phyloP scores from a whole-genome alignment of 148 eudicot species.

The Rheum nobile region DNA sequence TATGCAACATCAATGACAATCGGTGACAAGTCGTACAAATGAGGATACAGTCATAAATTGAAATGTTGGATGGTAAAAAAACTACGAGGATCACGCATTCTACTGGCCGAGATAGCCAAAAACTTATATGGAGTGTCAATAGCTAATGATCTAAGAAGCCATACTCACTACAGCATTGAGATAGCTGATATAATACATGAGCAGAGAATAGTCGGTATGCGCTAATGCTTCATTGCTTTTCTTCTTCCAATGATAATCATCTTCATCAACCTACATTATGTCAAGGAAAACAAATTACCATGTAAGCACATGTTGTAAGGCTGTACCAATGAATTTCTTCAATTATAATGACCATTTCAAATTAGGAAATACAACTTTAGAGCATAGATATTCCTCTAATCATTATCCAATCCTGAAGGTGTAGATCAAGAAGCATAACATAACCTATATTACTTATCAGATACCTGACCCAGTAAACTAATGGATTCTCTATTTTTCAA shows the following conservation, averaged over 20 bases:
- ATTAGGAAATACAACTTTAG: too few species aligned
- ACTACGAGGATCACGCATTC: not conserved
- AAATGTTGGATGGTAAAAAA: not conserved
- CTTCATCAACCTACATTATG: slow-evolving; percentile 56
- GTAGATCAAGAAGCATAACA: too few species aligned
- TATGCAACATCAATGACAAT: not conserved
- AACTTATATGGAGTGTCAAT: not conserved
- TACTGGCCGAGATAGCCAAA: not conserved
- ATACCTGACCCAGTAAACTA: too few species aligned
- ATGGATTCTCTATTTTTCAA: too few species aligned
- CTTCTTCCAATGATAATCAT: slow-evolving; percentile 42
- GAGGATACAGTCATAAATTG: not conserved
- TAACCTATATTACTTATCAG: too few species aligned
- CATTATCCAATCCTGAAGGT: too few species aligned
- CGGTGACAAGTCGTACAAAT: not conserved
- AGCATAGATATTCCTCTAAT: too few species aligned
- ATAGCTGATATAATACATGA: slow-evolving; percentile 36
- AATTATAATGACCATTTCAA: too few species aligned
- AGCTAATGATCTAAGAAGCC: slow-evolving; percentile 4
- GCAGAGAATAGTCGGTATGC: slow-evolving; percentile 40
- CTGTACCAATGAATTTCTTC: too few species aligned
- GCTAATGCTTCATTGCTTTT: slow-evolving; percentile 31
- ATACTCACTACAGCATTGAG: slow-evolving; percentile 71
- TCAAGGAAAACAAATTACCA: not conserved
- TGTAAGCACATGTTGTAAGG: too few species aligned